Evolutionary conservation across 306 rosid species (phyloP).

Genomic region (Arachis stenosperma): DNA sequence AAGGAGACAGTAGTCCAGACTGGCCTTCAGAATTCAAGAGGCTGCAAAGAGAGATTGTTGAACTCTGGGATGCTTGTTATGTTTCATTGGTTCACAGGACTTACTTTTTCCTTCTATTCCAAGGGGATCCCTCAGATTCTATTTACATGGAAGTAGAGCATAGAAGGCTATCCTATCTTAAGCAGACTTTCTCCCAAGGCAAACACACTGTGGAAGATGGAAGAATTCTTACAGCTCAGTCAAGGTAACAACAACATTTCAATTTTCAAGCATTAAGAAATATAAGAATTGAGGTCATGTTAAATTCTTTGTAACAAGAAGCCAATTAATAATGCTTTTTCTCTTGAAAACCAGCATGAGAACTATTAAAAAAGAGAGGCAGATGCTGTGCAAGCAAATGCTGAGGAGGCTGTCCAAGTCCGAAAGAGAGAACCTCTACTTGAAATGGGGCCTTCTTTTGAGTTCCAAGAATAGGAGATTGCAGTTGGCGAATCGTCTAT

Average conservation of each 20-base stretch:
- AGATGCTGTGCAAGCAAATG: slow-evolving; percentile 80
- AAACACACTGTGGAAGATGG: slow-evolving; percentile 66
- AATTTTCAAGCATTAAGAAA: not conserved
- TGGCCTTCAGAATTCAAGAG: slow-evolving; percentile 83
- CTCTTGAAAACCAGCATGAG: slow-evolving; percentile 56
- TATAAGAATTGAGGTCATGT: not conserved
- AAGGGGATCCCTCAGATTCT: slow-evolving; percentile 81
- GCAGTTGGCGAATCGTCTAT: slow-evolving; percentile 67
- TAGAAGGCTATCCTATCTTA: slow-evolving; percentile 78
- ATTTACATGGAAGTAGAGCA: slow-evolving; percentile 89
- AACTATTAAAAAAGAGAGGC: slow-evolving; percentile 74
- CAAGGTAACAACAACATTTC: slow-evolving; percentile 56
- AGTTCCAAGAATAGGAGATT: slow-evolving; percentile 68
- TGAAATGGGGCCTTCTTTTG: slow-evolving; percentile 74
- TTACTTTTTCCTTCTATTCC: slow-evolving; percentile 83
- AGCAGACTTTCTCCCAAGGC: slow-evolving; percentile 60
- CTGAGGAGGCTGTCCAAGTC: slow-evolving; percentile 58
- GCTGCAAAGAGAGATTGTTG: slow-evolving; percentile 76
- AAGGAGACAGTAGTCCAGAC: slow-evolving; percentile 55
- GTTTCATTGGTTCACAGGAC: slow-evolving; percentile 93
- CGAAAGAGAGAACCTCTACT: slow-evolving; percentile 66
- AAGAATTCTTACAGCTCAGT: slow-evolving; percentile 51
- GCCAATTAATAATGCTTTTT: not conserved
- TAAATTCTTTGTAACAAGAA: not conserved
- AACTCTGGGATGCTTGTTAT: slow-evolving; percentile 85